Conservation (phyloP, 345 rosid genomes). For the Citrus inodora region DNA sequence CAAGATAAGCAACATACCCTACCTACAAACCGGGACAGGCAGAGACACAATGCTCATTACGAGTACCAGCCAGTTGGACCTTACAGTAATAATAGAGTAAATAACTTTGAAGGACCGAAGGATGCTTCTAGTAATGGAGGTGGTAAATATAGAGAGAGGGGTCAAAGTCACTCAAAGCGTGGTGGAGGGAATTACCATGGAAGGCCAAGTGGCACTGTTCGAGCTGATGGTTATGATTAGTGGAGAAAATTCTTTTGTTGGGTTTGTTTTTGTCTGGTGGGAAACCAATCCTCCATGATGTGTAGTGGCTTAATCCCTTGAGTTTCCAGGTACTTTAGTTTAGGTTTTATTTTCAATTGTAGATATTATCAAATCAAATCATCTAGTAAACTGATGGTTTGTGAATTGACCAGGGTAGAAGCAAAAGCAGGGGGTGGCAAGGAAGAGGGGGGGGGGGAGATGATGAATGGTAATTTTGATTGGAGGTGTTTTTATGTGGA, state of each 20-base stretch:
- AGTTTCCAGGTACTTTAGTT: conserved; percentile 31
- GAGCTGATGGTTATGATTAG: conserved; percentile 42
- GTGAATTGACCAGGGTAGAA: conserved; percentile 37
- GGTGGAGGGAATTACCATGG: conserved; percentile 51
- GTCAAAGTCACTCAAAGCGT: conserved; percentile 51
- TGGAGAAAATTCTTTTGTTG: conserved; percentile 20
- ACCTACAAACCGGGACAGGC: conserved; percentile 55
- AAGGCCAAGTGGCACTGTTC: conserved; percentile 41
- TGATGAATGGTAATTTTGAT: not conserved
- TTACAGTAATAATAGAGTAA: conserved; percentile 31
- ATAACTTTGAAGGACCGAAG: conserved; percentile 41
- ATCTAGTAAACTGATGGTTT: conserved; percentile 18
- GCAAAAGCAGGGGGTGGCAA: conserved; percentile 14
- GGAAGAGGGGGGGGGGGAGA: not conserved
- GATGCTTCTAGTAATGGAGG: conserved; percentile 51
- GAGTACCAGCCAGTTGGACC: conserved; percentile 84
- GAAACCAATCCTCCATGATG: not conserved
- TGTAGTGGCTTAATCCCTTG: conserved; percentile 12
- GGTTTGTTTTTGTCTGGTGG: conserved; percentile 1
- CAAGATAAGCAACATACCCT: conserved; percentile 55
- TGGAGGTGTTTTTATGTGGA: conserved; percentile 22
- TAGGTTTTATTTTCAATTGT: conserved; percentile 20
- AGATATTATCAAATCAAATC: conserved; percentile 9
- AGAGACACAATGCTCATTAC: conserved; percentile 54
- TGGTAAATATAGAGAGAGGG: conserved; percentile 64